Evolutionary conservation across 2,329 filamentous ascomycete genomes (phyloP), one percentile per base, ranked within the genome.

Genomic region (Rhinocladiella mackenziei): DNA sequence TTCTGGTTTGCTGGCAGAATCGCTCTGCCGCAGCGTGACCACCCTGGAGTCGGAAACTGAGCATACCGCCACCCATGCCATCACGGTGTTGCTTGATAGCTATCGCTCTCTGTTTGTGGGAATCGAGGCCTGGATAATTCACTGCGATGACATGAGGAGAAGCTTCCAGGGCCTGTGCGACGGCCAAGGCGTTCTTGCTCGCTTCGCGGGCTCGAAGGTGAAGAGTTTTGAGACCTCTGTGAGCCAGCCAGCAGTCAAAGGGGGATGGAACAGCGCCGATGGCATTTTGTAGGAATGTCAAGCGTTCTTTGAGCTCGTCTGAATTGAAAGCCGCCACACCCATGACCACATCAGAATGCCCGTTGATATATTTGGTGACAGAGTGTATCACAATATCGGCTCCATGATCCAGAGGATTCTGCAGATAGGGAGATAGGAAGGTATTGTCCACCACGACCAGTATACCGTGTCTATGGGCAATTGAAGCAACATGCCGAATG

Each of bases 381-480:
- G 83, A 89, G 76, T 97, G 91, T 31, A 97, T 85, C 56, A 97
- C 91, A 54, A 97, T 89, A 67, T 98, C 92, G 57, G 92, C 92
- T 58, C 92, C 92, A 64, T 91, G 87, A 62, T 94, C 84, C 43
- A 98, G 80, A 3, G 92, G 92, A 69, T 95, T 97, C 71, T 98
- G 92, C 35, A 98, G 78, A 65, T 97, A 98, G 22, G 92, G 92
- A 50, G 85, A 91, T 62, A 97, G 75, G 75, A 98, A 98, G 14
- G 92, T 98, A 74, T 98, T 98, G 74, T 98, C 92, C 30, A 98
- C 92, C n/a, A 98, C 92, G 31, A 98, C 92, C 63, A 87, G 75
- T 60, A 97, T 87, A 51, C 89, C 91, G 61, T 87, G 86, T 59
- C 83, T 75, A 67, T 97, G 92, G 13, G 92, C 92, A 43, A 84